Evolutionary conservation across 148 eudicot genomes (phyloP), one percentile per base, ranked within the genome.

Genomic region (Vaccinium corymbosum): DNA sequence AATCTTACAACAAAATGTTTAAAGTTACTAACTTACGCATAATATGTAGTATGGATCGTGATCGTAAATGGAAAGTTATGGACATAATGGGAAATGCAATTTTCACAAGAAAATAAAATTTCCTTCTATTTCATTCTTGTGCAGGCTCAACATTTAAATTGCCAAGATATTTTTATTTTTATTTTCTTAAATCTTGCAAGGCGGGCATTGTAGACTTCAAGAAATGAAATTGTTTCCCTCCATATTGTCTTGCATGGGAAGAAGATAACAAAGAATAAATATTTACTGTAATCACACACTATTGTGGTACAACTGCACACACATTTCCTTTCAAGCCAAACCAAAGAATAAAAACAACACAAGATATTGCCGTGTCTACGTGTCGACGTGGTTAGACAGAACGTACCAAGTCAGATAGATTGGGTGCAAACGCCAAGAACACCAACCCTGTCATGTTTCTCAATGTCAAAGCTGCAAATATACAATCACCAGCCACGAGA

Each of bases 381-480:
- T 27, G 73, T 25, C 35, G 27, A 6, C 38, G 32, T 48, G 75
- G 75, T 22, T 6, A 12, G n/a, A 2, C 10, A 17, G 10, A 10
- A 7, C 2, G 57, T 7, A 22, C 38, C 27, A 61, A 62, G 56
- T 61, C 55, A 20, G 32, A n/a, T 17, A 46, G 75, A 66, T 66
- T 29, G 42, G 75, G 10, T 14, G 20, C 22, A 42, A 80, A 55
- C 66, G 71, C 82, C 22, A 17, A 80, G 68, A 42, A 59, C 71
- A n/a, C 71, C 27, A 80, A 59, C 50, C 66, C 10, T 9, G 38
- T n/a, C 29, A 46, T 68, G 29, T 71, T 48, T 82, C 59, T 72
- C 52, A 48, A 35, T 19, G 46, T 70, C 84, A n/a, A 80, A 81
- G 76, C 84, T 73, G n/a, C 64, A 16, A 52, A 27, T 48, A 81